These are phyloP conservation scores for Auriscalpium microsporum DNA, from an alignment of 768 basidiomycete species.

Conservation along the genomic window DNA sequence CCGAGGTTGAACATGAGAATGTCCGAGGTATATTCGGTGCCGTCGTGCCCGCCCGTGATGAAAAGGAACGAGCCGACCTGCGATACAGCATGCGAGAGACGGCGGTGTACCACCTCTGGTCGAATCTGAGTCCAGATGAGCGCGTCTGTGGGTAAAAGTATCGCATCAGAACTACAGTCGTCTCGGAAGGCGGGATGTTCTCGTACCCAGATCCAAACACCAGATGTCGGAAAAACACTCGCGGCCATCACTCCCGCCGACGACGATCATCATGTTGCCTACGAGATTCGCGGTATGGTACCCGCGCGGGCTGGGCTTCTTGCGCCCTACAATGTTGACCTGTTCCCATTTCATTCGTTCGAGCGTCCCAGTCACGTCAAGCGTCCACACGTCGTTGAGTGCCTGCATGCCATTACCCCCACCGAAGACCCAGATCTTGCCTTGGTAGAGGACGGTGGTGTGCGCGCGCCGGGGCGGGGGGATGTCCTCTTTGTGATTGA, in stretches of 20 bases:
- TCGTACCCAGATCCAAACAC: conserved; percentile 76
- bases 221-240: conserved; percentile 86
- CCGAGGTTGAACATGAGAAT: conserved; percentile 84
- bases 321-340: conserved; percentile 45
- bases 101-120: conserved; percentile 38
- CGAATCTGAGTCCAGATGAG: conserved; percentile 34
- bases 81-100: conserved; percentile 79
- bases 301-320: conserved; percentile 55
- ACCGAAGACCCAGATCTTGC: conserved; percentile 80
- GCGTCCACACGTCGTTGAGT: conserved; percentile 82
- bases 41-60: conserved; percentile 84
- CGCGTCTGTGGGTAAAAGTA: conserved; percentile 31
- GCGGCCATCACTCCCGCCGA: conserved; percentile 87
- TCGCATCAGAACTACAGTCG: background rate
- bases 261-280: conserved; percentile 75
- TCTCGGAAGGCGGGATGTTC: background rate
- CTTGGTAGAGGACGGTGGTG: conserved; percentile 65
- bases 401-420: conserved; percentile 93
- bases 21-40: conserved; percentile 61
- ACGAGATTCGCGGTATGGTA: conserved; percentile 90
- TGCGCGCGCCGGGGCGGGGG: conserved; percentile 72
- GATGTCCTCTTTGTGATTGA: conserved; percentile 7
- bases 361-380: conserved; percentile 48
- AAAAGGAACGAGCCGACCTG: conserved; percentile 91
- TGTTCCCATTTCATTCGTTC: conserved; percentile 50